A percentile compares a stretch with the other conserved stretches of the same genome.
Conservation (phyloP, 1,284 basidiomycete genomes). For the Boletellus deceptivus region DNA sequence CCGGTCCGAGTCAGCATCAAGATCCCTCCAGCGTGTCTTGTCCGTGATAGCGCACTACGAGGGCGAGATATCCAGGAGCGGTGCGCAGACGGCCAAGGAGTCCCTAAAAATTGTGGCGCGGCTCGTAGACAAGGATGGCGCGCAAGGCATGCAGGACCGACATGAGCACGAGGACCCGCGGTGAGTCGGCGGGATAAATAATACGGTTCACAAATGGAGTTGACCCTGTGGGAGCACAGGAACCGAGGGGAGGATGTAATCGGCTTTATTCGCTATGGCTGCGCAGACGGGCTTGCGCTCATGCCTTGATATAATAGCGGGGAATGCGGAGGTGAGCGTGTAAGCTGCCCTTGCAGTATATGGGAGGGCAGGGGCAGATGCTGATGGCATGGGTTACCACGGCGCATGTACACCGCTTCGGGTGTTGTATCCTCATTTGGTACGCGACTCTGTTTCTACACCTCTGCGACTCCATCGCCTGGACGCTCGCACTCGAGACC, state of each 20-base stretch:
- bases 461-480: not conserved
- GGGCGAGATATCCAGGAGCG: conserved; percentile 44
- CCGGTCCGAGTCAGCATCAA: conserved; percentile 34
- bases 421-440: conserved; percentile 16
- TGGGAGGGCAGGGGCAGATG: conserved; percentile 13
- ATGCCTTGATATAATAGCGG: conserved; percentile 42
- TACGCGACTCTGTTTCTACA: not conserved
- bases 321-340: conserved; percentile 8
- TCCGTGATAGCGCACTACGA: conserved; percentile 50
- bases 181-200: conserved; percentile 36
- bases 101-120: conserved; percentile 52
- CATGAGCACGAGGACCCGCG: conserved; percentile 41
- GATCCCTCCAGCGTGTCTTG: conserved; percentile 43
- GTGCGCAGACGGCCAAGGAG: conserved; percentile 46
- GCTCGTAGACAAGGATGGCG: conserved; percentile 59
- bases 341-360: conserved; percentile 26
- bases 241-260: conserved; percentile 47
- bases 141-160: conserved; percentile 41
- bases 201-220: conserved; percentile 1
- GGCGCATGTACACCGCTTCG: conserved; percentile 21
- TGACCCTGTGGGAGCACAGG: conserved; percentile 33
- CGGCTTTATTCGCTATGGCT: conserved; percentile 54
- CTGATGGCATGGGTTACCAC: conserved; percentile 19
- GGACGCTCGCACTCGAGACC: not conserved
- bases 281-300: conserved; percentile 50